Evolutionary conservation across 2,329 filamentous ascomycete species (phyloP).

Genomic region (Aureobasidium leucospermi): DNA sequence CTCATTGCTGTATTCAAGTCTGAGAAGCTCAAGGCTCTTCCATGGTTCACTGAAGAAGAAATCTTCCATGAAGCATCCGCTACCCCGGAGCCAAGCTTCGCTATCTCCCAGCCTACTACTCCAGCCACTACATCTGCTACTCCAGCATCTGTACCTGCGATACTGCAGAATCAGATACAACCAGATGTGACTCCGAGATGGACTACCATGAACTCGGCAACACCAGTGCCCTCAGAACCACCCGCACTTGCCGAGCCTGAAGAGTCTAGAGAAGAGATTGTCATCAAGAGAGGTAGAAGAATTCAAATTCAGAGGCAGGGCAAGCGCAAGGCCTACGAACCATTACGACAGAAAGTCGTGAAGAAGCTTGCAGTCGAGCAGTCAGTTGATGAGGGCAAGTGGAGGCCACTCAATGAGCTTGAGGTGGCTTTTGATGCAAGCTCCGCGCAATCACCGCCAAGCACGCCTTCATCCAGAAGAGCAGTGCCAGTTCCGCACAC

Average conservation of each 20-base stretch:
- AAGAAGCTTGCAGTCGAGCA: slow-evolving; percentile 9
- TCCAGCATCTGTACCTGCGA: background rate
- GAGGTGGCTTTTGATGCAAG: background rate
- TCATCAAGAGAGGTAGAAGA: slow-evolving; percentile 9
- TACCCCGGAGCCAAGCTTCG: background rate
- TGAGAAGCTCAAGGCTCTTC: slow-evolving; percentile 25
- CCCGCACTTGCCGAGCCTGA: background rate
- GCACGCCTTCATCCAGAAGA: background rate
- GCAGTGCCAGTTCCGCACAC: background rate
- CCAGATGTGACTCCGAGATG: background rate
- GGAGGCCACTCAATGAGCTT: slow-evolving; percentile 1
- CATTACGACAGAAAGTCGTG: background rate
- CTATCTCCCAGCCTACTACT: background rate
- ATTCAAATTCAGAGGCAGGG: slow-evolving; percentile 6
- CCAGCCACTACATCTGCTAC: background rate
- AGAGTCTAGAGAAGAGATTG: background rate
- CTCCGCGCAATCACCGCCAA: background rate
- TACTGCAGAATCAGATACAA: background rate
- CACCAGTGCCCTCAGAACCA: background rate
- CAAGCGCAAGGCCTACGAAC: slow-evolving; percentile 6
- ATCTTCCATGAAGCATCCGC: background rate
- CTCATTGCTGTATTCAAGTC: slow-evolving; percentile 38
- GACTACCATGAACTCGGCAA: background rate
- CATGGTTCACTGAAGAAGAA: slow-evolving; percentile 27
- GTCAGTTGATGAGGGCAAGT: background rate